Percentiles rank a stretch among this genome's conserved stretches.
Evolutionary conservation across 306 rosid genomes (phyloP).

Genomic region (Rosa chinensis): DNA sequence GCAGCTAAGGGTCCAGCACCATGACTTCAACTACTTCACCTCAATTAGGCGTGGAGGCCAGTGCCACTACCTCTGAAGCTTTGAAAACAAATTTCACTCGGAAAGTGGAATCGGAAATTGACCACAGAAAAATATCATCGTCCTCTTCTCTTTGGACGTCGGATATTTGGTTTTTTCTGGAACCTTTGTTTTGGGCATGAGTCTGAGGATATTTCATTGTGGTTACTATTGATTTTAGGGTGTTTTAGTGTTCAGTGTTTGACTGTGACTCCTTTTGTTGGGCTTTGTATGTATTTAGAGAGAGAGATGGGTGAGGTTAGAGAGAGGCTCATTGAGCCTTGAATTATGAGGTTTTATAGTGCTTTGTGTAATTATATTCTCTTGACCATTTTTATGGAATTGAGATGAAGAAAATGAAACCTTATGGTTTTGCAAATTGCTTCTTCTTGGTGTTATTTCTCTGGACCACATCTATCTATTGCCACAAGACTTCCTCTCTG

Average conservation of each 20-base stretch:
- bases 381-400: constrained; percentile 14
- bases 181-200: constrained; percentile 8
- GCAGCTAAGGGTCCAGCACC: constrained; percentile 88
- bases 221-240: constrained; percentile 9
- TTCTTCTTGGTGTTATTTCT: background rate
- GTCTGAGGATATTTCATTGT: constrained; percentile 2
- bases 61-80: constrained; percentile 8
- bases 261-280: constrained; percentile 24
- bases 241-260: constrained; percentile 15
- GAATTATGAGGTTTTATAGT: constrained; percentile 9
- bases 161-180: background rate
- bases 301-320: constrained; percentile 21
- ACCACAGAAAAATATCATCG: background rate
- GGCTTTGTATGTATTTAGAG: constrained; percentile 18
- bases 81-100: background rate
- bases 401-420: constrained; percentile 16
- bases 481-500: background rate
- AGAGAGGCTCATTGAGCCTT: constrained; percentile 13
- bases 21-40: constrained; percentile 84
- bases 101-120: constrained; percentile 18
- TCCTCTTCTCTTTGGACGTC: constrained; percentile 2
- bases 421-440: background rate
- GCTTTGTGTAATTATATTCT: constrained; percentile 22
- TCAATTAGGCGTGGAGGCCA: constrained; percentile 49
- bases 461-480: background rate